phyloP scores from a whole-genome alignment of 306 rosid species.

The Clitoria ternatea region DNA sequence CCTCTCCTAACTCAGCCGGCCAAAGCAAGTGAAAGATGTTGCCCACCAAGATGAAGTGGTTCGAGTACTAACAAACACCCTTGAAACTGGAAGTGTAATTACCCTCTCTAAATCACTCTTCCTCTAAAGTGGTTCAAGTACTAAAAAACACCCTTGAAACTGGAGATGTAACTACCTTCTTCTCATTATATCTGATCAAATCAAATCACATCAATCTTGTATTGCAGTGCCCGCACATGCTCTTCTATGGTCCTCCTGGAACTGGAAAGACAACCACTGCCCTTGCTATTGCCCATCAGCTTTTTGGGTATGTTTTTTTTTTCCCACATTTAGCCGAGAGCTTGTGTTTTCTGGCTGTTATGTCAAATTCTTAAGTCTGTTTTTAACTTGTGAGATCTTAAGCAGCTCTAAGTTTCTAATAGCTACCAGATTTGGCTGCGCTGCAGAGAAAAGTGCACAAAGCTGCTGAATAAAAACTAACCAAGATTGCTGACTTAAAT shows the following conservation, averaged over 20 bases:
- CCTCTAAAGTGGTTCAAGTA: no score
- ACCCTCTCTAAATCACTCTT: neutral
- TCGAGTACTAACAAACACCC: slow-evolving; percentile 87
- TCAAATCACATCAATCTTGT: neutral
- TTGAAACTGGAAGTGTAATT: slow-evolving; percentile 72
- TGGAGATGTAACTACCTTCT: neutral
- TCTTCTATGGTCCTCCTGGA: slow-evolving; percentile 94
- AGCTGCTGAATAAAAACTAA: neutral
- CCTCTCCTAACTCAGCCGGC: slow-evolving; percentile 49
- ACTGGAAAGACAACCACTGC: slow-evolving; percentile 96
- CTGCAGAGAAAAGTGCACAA: neutral
- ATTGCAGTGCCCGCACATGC: slow-evolving; percentile 87
- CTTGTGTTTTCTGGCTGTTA: neutral
- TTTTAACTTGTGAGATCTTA: neutral
- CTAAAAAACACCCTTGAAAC: no score
- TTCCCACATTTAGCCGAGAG: neutral
- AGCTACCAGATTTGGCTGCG: neutral
- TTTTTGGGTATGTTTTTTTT: slow-evolving; percentile 50
- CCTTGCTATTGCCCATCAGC: slow-evolving; percentile 85
- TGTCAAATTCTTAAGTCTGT: neutral
- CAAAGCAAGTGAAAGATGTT: slow-evolving; percentile 87
- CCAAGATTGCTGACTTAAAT: neutral
- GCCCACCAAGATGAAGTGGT: slow-evolving; percentile 96
- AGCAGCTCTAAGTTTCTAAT: neutral
- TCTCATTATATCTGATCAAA: neutral